Evolutionary conservation across 1,284 basidiomycete species (phyloP), one percentile per base, ranked within the genome.

Genomic region (Heterobasidion annosum): DNA sequence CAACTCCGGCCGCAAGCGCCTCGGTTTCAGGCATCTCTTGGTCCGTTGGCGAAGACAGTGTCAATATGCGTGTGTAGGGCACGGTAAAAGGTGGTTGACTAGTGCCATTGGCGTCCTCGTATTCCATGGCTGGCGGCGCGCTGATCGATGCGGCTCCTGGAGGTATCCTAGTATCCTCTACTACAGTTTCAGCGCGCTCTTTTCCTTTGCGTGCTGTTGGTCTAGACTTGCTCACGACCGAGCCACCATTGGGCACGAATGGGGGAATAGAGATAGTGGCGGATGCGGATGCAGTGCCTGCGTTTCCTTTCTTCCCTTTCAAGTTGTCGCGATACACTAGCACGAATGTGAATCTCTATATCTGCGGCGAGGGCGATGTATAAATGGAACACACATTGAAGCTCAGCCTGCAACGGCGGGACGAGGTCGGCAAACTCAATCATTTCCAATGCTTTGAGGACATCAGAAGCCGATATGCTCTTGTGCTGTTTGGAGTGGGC

Each of bases 401-500:
- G 77, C 64, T 95, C 91, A 0, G 70, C 72, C 59, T 90, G 85
- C 5, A 94, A 71, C 19, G 76, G 70, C 34, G 81, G 79, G 1
- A 85, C 77, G 49, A 93, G 74, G 59, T 91, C 88, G 3, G 83
- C 82, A 61, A 95, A 87, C 59, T 93, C 89, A 48, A 93, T 75
- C 50, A 84, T 74, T 61, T 89, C 88, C 4, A 94, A 77, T 0
- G 91, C 93, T 64, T 88, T 91, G 57, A 95, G 77, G 0, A 97
- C 91, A 65, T 96, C 93, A 0, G 88, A 83, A 0, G 91, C 91
- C 2, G 87, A 87, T 52, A 96, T 89, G 58, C 85, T 88, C 67
- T 94, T 96, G 67, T 91, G 91, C 56, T 90, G 87, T 58, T 92
- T 88, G 5, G 82, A 82, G 15, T 78, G 70, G 0, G 92, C 90